Evolutionary conservation across 306 rosid genomes (phyloP), one percentile per base, ranked within the genome.

Genomic region (Quillaja saponaria): DNA sequence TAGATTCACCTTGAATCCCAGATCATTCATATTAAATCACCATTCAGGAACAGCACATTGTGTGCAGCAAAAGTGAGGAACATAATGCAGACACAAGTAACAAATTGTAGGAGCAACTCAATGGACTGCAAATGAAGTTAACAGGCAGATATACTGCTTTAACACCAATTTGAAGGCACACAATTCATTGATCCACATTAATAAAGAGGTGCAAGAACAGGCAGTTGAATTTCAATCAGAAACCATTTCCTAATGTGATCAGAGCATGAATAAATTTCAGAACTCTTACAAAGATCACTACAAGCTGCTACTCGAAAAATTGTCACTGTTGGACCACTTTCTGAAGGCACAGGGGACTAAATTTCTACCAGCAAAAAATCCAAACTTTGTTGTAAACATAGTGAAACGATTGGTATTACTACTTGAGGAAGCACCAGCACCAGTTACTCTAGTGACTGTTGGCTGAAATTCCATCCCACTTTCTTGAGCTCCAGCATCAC

Each of bases 281-380:
- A 28, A 64, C 37, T 66, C 78, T 45, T 14, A 12, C 4, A 25
- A 49, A 48, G 28, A 48, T 67, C 65, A 63, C 18, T 71, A 74
- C 52, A 68, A 47, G 61, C 70, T 72, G 50, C 65, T 56, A 60
- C 48, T 62, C 72, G 76, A 49, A 38, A 73, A 16, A 25, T 66
- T 55, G 14, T 80, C 82, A 42, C 52, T 35, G 61, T 53, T 76
- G 12, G 82, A 70, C 73, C 75, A 73, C 68, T 88, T 80, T 72
- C 94, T 78, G 49, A 86, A 76, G 37, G 86, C 76, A 54, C 75
- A 69, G 0, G 84, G 78, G 5, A 82, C 80, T 11, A 85, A 49
- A 64, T 64, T 82, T 56, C 82, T 80, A 61, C 74, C 75, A 42
- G 78, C 74, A 19, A 77, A 68, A 58, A 85, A 67, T 39, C 85